Conservation (phyloP, 2,329 filamentous ascomycete genomes). For the Cercospora sp. region DNA sequence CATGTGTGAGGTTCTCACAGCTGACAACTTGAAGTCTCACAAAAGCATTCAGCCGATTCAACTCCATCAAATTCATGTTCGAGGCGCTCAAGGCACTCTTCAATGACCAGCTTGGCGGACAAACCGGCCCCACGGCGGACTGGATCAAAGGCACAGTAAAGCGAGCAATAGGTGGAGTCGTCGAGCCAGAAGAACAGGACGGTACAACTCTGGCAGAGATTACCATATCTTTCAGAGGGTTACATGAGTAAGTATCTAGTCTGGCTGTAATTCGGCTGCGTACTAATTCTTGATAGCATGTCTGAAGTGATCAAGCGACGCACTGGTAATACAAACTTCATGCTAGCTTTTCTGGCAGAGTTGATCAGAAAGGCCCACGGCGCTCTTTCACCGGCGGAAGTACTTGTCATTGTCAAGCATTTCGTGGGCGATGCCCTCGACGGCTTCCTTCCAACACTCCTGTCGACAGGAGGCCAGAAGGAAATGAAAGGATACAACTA, state of each 20-base stretch:
- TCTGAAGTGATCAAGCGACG: neutral
- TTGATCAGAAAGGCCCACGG: neutral
- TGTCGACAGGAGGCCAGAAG: neutral
- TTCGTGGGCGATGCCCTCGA: neutral
- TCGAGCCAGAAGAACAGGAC: neutral
- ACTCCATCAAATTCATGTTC: neutral
- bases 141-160: neutral
- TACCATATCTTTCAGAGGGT: neutral
- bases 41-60: neutral
- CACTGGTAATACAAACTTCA: neutral
- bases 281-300: neutral
- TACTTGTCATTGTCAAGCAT: neutral
- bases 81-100: neutral
- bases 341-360: neutral
- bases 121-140: neutral
- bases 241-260: neutral
- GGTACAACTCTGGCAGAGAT: neutral
- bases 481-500: neutral
- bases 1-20: neutral
- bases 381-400: neutral
- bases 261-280: neutral
- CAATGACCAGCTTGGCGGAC: neutral
- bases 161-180: neutral
- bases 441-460: neutral
- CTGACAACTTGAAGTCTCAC: neutral